Evolutionary conservation across 2,329 filamentous ascomycete genomes (phyloP).

Genomic region (Penicillium rolfsii): DNA sequence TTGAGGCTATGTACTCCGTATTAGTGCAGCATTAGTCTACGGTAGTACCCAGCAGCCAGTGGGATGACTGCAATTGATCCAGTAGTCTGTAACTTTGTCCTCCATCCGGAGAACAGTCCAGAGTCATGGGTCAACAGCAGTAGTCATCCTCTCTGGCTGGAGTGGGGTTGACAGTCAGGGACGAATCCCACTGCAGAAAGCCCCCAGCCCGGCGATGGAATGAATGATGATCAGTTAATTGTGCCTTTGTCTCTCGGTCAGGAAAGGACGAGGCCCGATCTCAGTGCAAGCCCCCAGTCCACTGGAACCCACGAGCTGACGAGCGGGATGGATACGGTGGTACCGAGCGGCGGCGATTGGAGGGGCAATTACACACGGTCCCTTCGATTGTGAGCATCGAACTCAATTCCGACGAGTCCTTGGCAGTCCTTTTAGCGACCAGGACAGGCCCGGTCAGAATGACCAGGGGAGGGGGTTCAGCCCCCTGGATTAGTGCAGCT

Average conservation of each 20-base stretch:
- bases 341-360: constrained; percentile 4
- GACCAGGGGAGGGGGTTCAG: background rate
- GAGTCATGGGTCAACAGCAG: constrained; percentile 1
- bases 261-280: background rate
- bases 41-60: background rate
- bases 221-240: background rate
- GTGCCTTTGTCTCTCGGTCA: background rate
- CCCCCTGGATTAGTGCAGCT: constrained; percentile 1
- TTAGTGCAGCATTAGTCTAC: background rate
- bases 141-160: background rate
- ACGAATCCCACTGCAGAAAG: constrained; percentile 6
- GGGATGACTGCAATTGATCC: background rate
- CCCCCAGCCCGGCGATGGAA: background rate
- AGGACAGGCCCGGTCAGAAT: background rate
- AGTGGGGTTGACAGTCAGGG: constrained; percentile 1
- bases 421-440: background rate
- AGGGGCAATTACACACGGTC: constrained; percentile 5
- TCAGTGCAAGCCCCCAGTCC: background rate
- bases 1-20: background rate
- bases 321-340: constrained; percentile 3
- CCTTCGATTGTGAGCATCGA: background rate
- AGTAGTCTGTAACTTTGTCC: background rate
- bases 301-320: background rate
- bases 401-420: constrained; percentile 11
- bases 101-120: background rate